These are phyloP conservation scores for Lachancea sp. DNA, from an alignment of 805 yeast genomes.

Conservation along the genomic window DNA sequence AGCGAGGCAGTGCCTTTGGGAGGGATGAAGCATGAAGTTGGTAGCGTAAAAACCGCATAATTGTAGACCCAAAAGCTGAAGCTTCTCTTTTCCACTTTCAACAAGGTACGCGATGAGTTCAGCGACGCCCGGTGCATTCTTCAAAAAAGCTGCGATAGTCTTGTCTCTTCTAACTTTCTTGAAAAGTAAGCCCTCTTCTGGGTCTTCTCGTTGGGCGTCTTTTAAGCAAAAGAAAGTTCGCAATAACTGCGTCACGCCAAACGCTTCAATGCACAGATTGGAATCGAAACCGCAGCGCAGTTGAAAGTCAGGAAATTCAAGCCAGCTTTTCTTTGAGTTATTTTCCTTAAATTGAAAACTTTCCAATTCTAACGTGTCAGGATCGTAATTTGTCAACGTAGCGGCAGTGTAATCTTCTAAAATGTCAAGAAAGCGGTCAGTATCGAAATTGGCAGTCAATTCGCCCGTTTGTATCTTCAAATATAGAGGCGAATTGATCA, in stretches of 20 bases:
- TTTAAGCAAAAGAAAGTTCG: conserved; percentile 12
- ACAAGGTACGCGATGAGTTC: conserved; percentile 18
- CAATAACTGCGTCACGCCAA: conserved; percentile 16
- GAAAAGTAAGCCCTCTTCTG: conserved; percentile 11
- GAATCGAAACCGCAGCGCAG: conserved; percentile 9
- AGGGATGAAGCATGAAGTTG: conserved; percentile 1
- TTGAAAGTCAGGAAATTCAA: conserved; percentile 16
- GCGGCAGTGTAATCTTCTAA: conserved; percentile 16
- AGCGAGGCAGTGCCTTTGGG: conserved; percentile 6
- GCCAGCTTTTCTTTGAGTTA: conserved; percentile 10
- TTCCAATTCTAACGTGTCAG: conserved; percentile 7
- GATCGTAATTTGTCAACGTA: conserved; percentile 12
- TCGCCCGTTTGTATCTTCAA: conserved; percentile 19
- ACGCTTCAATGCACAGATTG: conserved; percentile 17
- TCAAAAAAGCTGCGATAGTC: conserved; percentile 11
- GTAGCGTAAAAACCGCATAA: conserved; percentile 16
- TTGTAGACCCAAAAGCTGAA: conserved; percentile 18
- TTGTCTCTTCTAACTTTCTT: conserved; percentile 19
- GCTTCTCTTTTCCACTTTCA: conserved; percentile 2
- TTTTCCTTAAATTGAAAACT: conserved; percentile 1
- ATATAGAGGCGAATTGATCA: conserved; percentile 28
- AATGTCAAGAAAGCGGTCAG: conserved; percentile 2
- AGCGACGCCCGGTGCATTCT: conserved; percentile 11
- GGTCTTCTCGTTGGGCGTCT: not conserved
- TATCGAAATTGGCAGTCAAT: conserved; percentile 1